phyloP scores from a whole-genome alignment of 1,139 yeast species.

The Geotrichum cucujoidarum region DNA sequence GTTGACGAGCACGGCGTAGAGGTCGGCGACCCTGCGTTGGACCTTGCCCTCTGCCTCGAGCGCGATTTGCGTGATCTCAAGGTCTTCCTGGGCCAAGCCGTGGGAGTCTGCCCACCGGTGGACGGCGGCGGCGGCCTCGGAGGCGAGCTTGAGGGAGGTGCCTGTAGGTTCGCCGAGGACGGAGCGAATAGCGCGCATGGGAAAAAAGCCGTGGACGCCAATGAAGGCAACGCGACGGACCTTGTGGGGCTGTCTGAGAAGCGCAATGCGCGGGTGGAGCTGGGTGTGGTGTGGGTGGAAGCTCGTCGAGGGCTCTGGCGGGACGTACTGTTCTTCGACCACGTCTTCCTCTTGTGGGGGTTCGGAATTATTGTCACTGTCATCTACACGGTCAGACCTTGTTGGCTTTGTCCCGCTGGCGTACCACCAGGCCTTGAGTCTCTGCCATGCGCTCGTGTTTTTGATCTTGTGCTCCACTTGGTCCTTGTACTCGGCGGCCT shows the following conservation, averaged over 20 bases:
- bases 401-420: not conserved
- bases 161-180: conserved; percentile 91
- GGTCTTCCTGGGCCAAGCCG: conserved; percentile 46
- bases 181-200: conserved; percentile 77
- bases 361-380: too few relatives aligned
- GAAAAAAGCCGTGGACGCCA: conserved; percentile 95
- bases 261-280: not conserved
- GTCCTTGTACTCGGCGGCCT: not conserved
- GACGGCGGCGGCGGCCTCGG: conserved; percentile 77
- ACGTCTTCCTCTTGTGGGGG: not conserved
- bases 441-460: not conserved
- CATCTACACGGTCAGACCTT: not conserved
- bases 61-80: conserved; percentile 82
- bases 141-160: conserved; percentile 78
- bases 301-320: not conserved
- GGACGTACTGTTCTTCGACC: not conserved
- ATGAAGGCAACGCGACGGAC: conserved; percentile 57
- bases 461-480: not conserved
- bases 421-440: not conserved
- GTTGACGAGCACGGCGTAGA: conserved; percentile 56
- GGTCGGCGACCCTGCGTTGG: conserved; percentile 75
- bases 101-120: conserved; percentile 58
- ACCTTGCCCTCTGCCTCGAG: conserved; percentile 86
- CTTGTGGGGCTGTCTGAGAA: not conserved
- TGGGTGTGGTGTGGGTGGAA: conserved; percentile 3